These are phyloP conservation scores for Camillea tinctor DNA, from an alignment of 2,329 filamentous ascomycete species.

Conservation along the genomic window DNA sequence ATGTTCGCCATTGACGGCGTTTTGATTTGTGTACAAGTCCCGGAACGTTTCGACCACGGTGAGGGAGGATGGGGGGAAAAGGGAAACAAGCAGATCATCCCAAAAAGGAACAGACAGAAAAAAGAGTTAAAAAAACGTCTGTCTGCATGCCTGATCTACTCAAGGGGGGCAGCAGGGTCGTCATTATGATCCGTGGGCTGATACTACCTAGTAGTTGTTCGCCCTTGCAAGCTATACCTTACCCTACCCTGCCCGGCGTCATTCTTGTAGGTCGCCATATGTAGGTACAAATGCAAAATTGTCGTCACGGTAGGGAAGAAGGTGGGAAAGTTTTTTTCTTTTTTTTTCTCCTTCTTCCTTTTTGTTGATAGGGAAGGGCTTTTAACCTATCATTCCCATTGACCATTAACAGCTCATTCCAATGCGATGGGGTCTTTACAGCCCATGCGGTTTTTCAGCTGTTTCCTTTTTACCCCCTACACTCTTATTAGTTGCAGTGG, in stretches of 20 bases:
- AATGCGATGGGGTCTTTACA: background rate
- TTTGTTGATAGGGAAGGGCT: no score
- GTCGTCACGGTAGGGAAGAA: constrained; percentile 2
- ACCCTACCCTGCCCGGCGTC: background rate
- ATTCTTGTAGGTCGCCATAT: background rate
- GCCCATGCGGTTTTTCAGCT: background rate
- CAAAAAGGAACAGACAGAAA: background rate
- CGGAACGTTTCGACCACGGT: background rate
- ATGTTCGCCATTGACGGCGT: background rate
- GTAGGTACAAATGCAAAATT: constrained; percentile 1
- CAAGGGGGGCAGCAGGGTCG: background rate
- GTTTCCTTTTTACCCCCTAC: background rate
- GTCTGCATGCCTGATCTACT: background rate
- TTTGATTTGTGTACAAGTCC: background rate
- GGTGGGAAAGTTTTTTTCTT: background rate
- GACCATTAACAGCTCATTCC: background rate
- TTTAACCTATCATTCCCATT: background rate
- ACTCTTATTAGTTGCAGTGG: constrained; percentile 1
- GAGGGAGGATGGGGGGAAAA: background rate
- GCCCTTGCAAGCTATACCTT: background rate
- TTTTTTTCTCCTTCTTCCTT: background rate
- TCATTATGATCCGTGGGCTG: background rate
- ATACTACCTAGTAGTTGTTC: background rate
- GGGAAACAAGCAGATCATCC: background rate
- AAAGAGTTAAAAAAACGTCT: background rate